Conservation (phyloP, 2,329 filamentous ascomycete genomes). For the Penicillium fuscoglaucum region DNA sequence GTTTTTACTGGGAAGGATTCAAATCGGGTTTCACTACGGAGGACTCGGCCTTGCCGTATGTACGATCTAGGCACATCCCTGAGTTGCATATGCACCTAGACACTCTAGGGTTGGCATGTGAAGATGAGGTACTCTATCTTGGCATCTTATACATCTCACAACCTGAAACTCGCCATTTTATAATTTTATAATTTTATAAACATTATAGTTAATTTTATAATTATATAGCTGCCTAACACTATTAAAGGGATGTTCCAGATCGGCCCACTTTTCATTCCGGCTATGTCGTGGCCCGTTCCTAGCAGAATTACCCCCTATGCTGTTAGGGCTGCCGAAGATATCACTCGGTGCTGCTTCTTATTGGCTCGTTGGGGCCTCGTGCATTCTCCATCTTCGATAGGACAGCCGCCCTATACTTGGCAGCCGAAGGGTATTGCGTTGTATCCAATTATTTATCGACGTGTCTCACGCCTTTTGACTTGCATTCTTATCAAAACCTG, state of each 20-base stretch:
- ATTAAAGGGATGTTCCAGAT: conserved; percentile 10
- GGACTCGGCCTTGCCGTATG: neutral
- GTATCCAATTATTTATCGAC: neutral
- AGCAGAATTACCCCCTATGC: conserved; percentile 12
- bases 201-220: neutral
- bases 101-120: neutral
- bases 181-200: neutral
- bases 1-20: neutral
- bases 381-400: neutral
- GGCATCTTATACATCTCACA: neutral
- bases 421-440: neutral
- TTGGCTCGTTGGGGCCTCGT: neutral
- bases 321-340: conserved; percentile 11
- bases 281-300: conserved; percentile 22
- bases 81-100: neutral
- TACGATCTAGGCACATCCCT: neutral
- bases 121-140: neutral
- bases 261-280: conserved; percentile 24
- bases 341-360: neutral
- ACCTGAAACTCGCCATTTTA: neutral
- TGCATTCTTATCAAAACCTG: neutral
- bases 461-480: neutral
- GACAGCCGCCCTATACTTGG: conserved; percentile 4
- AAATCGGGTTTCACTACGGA: neutral
- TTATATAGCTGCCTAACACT: conserved; percentile 3